phyloP scores from a whole-genome alignment of 192 early-diverging fungal genomes.

The Coemansia biformis region DNA sequence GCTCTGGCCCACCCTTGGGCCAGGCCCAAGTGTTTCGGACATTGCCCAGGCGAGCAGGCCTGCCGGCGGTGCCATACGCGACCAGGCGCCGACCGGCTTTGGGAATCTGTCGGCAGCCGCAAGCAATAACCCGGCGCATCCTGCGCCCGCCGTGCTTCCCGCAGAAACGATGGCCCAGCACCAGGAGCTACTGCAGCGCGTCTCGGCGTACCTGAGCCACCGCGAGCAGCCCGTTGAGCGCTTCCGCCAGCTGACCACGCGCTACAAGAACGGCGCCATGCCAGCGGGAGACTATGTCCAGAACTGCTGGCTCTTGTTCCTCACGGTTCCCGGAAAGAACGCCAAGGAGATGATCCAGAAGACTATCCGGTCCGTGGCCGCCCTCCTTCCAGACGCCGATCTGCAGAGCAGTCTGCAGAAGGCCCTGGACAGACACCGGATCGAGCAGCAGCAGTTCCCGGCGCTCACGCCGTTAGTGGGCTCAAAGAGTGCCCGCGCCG shows the following conservation, averaged over 20 bases:
- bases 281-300: constrained; percentile 35
- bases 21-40: background rate
- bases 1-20: constrained; percentile 34
- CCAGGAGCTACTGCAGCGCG: constrained; percentile 42
- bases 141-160: background rate
- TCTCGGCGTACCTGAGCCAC: constrained; percentile 44
- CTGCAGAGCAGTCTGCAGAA: constrained; percentile 18
- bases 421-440: constrained; percentile 26
- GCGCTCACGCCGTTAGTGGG: constrained; percentile 28
- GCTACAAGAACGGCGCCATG: constrained; percentile 23
- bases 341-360: constrained; percentile 49
- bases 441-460: constrained; percentile 47
- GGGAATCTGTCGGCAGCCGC: constrained; percentile 14
- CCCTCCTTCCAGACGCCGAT: constrained; percentile 19
- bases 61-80: constrained; percentile 2
- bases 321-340: constrained; percentile 42
- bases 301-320: constrained; percentile 45
- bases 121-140: background rate
- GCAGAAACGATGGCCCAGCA: constrained; percentile 22
- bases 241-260: constrained; percentile 39
- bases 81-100: constrained; percentile 20
- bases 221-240: constrained; percentile 45
- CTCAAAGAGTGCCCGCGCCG: background rate
- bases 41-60: background rate
- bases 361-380: constrained; percentile 26